These are phyloP conservation scores for Annona squamosa DNA, from an alignment of 164 flowering plant species.

Conservation along the genomic window DNA sequence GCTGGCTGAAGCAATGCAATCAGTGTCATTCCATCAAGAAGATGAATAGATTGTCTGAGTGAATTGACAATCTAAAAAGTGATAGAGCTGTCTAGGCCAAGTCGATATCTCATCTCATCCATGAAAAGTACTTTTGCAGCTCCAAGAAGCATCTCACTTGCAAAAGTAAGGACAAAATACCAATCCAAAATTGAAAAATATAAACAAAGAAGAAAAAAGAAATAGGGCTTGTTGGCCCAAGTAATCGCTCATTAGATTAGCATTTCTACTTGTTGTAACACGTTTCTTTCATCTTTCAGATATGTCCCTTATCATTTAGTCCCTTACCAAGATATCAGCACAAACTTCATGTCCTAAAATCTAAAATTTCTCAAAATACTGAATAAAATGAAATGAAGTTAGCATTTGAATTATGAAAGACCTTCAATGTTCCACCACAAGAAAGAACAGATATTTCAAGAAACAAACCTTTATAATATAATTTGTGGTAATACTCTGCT, in stretches of 20 bases:
- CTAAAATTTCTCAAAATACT: conserved; percentile 7
- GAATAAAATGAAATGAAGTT: background rate
- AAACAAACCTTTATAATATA: conserved; percentile 52
- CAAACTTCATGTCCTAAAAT: conserved; percentile 28
- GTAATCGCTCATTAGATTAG: background rate
- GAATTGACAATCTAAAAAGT: conserved; percentile 67
- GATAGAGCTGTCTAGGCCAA: conserved; percentile 80
- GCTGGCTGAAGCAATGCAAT: conserved; percentile 86
- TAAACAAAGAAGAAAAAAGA: background rate
- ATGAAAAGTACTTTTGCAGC: conserved; percentile 32
- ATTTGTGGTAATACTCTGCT: conserved; percentile 57
- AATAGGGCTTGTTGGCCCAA: background rate
- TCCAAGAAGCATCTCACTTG: conserved; percentile 59
- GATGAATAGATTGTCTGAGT: conserved; percentile 44
- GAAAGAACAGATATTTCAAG: background rate
- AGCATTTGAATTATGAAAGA: background rate
- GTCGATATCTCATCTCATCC: conserved; percentile 52
- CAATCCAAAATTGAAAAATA: background rate
- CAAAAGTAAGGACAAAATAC: background rate
- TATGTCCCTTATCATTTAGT: conserved; percentile 27
- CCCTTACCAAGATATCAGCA: conserved; percentile 29
- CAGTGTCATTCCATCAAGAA: conserved; percentile 53
- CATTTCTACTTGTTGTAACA: conserved; percentile 23
- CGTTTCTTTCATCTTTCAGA: conserved; percentile 30
- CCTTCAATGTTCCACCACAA: background rate